phyloP scores from a whole-genome alignment of 2,329 filamentous ascomycete species.

The Ascochyta viciae-villosae region DNA sequence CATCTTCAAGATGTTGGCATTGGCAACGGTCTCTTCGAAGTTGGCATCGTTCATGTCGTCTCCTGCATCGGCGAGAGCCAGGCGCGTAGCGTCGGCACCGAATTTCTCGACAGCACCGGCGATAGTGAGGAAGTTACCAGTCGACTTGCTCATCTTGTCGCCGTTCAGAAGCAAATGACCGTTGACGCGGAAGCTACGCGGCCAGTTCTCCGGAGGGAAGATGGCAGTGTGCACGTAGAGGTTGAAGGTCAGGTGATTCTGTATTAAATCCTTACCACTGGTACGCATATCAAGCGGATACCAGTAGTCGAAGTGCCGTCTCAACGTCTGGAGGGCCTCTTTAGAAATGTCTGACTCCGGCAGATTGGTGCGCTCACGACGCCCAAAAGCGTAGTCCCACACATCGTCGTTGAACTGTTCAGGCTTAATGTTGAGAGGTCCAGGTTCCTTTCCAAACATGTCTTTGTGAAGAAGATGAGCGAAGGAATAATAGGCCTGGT shows the following conservation, averaged over 20 bases:
- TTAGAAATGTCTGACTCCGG: constrained; percentile 75
- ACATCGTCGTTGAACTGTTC: constrained; percentile 94
- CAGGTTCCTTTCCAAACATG: constrained; percentile 72
- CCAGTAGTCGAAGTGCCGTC: constrained; percentile 94
- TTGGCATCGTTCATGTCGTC: constrained; percentile 96
- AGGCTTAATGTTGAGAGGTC: constrained; percentile 62
- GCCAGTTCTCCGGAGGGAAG: constrained; percentile 89
- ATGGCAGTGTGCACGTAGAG: constrained; percentile 92
- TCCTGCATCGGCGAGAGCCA: constrained; percentile 92
- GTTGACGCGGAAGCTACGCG: constrained; percentile 82
- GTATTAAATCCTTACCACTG: constrained; percentile 75
- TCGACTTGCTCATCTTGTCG: constrained; percentile 98
- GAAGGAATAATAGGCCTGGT: constrained; percentile 76
- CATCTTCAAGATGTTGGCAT: constrained; percentile 86
- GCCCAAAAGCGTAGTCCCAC: constrained; percentile 94
- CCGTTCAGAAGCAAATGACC: constrained; percentile 94
- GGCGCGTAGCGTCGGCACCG: constrained; percentile 88
- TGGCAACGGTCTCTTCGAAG: constrained; percentile 94
- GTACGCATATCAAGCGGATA: constrained; percentile 90
- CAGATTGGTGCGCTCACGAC: constrained; percentile 73
- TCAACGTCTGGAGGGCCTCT: constrained; percentile 77
- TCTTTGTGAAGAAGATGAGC: constrained; percentile 77
- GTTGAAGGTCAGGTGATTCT: constrained; percentile 95
- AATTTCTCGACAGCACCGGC: constrained; percentile 88
- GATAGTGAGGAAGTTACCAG: constrained; percentile 95